Evolutionary conservation across 208 protist genomes (phyloP).

Genomic region (Leishmania tropica): DNA sequence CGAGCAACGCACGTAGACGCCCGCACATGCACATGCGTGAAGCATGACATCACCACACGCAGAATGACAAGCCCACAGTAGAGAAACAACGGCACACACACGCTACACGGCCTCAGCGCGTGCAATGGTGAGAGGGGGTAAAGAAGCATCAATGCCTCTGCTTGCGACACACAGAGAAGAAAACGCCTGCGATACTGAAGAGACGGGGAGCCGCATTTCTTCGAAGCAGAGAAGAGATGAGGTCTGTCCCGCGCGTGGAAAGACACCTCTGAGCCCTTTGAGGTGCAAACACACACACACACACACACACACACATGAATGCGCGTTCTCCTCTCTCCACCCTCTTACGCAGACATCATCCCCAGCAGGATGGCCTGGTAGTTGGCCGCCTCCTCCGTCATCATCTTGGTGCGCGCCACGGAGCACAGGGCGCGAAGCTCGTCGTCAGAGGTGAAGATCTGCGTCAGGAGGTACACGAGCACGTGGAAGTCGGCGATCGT

Average conservation of each 20-base stretch:
- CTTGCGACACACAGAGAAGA: background rate
- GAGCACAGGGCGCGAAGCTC: slow-evolving; percentile 63
- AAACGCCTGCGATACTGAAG: background rate
- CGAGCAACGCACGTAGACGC: background rate
- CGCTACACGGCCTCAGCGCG: background rate
- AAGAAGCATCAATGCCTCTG: background rate
- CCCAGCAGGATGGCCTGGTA: slow-evolving; percentile 54
- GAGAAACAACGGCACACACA: background rate
- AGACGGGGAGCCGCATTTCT: background rate
- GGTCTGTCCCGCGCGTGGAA: background rate
- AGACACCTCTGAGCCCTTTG: background rate
- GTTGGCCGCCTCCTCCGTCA: slow-evolving; percentile 41
- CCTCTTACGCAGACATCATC: slow-evolving; percentile 32
- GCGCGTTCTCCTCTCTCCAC: background rate
- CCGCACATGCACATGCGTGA: background rate
- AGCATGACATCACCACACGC: background rate
- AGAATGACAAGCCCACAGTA: background rate
- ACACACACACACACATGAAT: background rate
- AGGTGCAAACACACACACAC: background rate
- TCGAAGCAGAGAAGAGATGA: background rate
- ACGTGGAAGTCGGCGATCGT: slow-evolving; percentile 92
- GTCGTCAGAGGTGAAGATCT: slow-evolving; percentile 55
- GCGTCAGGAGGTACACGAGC: slow-evolving; percentile 80
- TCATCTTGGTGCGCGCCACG: slow-evolving; percentile 43
- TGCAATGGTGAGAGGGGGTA: background rate